Evolutionary conservation across 2,329 filamentous ascomycete species (phyloP).

Genomic region (Eutypella sp.): DNA sequence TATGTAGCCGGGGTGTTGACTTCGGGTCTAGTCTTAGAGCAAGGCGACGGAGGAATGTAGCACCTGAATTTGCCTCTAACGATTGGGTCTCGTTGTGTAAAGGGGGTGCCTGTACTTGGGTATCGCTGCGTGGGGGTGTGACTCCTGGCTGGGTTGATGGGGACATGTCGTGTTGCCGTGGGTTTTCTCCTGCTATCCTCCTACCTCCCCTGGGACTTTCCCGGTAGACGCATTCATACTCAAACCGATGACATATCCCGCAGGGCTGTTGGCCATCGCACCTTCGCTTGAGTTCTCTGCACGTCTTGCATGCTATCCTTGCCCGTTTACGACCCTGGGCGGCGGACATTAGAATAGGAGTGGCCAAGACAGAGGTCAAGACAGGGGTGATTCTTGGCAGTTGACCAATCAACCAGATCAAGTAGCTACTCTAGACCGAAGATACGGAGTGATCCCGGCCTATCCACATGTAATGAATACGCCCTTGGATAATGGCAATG

Average conservation of each 20-base stretch:
- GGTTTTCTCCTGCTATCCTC: slow-evolving; percentile 3
- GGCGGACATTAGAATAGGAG: neutral
- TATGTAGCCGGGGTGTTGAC: slow-evolving; percentile 46
- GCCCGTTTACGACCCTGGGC: slow-evolving; percentile 27
- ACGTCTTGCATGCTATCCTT: slow-evolving; percentile 43
- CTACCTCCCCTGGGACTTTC: slow-evolving; percentile 20
- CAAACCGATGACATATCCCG: slow-evolving; percentile 47
- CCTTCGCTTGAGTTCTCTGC: slow-evolving; percentile 51
- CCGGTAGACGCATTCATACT: slow-evolving; percentile 48
- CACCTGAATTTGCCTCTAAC: slow-evolving; percentile 52
- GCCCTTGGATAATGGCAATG: too few species aligned
- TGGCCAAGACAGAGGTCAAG: too few species aligned
- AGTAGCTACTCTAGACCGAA: neutral
- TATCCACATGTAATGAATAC: neutral
- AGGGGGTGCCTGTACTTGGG: slow-evolving; percentile 1
- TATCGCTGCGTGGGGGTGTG: neutral
- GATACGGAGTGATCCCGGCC: neutral
- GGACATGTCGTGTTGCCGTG: neutral
- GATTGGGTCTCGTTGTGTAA: slow-evolving; percentile 31
- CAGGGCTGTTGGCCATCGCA: slow-evolving; percentile 51
- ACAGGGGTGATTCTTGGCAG: neutral
- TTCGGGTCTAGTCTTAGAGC: slow-evolving; percentile 48
- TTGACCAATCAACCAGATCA: neutral
- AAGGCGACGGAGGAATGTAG: slow-evolving; percentile 49
- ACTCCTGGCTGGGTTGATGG: neutral